Conservation (phyloP, 129 eudicot genomes). For the Centella asiatica region DNA sequence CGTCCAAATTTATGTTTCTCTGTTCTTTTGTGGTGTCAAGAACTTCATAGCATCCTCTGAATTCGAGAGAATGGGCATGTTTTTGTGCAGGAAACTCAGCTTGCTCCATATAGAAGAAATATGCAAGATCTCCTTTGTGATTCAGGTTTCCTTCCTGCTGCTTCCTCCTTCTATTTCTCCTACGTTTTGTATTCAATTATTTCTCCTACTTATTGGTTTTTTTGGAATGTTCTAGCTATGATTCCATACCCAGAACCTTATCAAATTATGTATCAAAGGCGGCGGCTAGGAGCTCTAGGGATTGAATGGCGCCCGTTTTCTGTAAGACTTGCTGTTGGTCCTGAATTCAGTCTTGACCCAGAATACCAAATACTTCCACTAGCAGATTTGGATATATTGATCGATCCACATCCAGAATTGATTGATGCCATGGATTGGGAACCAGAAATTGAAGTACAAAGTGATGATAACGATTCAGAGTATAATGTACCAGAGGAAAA, state of each 20-base stretch:
- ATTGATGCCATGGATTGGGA: constrained; percentile 98
- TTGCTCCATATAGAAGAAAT: constrained; percentile 81
- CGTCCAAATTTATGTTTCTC: too few species aligned
- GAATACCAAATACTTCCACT: constrained; percentile 78
- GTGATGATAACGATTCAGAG: constrained; percentile 90
- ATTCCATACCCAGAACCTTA: constrained; percentile 97
- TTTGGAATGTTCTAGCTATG: constrained; percentile 47
- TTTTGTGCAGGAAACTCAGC: constrained; percentile 76
- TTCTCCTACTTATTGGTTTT: too few species aligned
- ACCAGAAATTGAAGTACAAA: constrained; percentile 69
- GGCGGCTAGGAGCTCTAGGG: constrained; percentile 84
- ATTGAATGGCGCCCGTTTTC: constrained; percentile 91
- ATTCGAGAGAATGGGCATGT: neutral
- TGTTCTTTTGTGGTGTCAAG: neutral
- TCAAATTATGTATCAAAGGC: constrained; percentile 71
- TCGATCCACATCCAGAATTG: constrained; percentile 86
- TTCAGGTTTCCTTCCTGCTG: constrained; percentile 47
- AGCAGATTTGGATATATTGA: constrained; percentile 66
- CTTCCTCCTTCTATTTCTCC: neutral
- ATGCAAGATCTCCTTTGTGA: constrained; percentile 98
- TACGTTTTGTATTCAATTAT: neutral
- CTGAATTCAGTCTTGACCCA: constrained; percentile 74
- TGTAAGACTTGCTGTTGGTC: constrained; percentile 74
- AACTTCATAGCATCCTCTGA: neutral
- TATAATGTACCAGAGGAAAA: constrained; percentile 66